Percentiles rank a stretch among this genome's conserved stretches.
These are phyloP conservation scores for Dipodascus albidus DNA, from an alignment of 805 yeast genomes.

Conservation along the genomic window DNA sequence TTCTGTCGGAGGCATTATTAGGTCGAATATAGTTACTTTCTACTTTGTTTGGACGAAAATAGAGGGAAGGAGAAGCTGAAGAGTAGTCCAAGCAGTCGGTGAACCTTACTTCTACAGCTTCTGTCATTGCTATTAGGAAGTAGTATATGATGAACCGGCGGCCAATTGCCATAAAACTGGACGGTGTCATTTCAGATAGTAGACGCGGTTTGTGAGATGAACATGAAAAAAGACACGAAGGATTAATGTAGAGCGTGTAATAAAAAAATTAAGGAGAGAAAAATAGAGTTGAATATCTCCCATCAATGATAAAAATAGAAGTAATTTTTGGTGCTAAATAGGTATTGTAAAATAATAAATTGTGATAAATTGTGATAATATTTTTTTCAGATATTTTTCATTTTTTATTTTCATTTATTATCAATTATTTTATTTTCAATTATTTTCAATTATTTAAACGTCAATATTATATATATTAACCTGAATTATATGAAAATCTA, in stretches of 20 bases:
- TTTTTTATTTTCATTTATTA: no score
- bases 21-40: constrained; percentile 1
- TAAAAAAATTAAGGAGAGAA: background rate
- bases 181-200: background rate
- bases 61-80: background rate
- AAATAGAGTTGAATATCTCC: background rate
- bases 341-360: no score
- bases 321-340: no score
- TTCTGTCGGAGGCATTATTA: background rate
- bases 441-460: no score
- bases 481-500: no score
- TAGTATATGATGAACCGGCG: background rate
- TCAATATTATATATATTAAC: no score
- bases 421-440: no score
- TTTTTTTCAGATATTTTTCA: no score
- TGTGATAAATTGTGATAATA: background rate
- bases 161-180: background rate
- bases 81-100: constrained; percentile 4
- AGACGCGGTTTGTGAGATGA: background rate
- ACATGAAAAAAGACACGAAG: background rate
- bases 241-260: background rate
- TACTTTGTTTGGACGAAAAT: constrained; percentile 5
- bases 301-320: background rate
- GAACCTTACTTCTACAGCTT: constrained; percentile 4
- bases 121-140: background rate